Conservation (phyloP, 2,329 filamentous ascomycete species). For the Penicillium corylophilum region DNA sequence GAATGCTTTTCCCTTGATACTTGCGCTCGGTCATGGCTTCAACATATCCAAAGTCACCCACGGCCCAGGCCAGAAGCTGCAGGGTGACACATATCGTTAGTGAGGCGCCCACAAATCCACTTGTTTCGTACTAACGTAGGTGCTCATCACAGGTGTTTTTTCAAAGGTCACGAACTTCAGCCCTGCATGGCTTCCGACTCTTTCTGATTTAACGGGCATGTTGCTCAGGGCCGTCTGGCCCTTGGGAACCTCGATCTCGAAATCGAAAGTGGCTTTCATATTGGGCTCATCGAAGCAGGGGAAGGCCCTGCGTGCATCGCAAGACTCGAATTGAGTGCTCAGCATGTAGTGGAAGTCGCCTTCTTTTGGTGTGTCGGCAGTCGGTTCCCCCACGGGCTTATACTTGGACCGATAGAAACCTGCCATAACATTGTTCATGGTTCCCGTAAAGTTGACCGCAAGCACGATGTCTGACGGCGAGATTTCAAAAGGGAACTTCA, state of each 20-base stretch:
- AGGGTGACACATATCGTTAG: conserved; percentile 39
- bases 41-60: conserved; percentile 95
- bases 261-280: conserved; percentile 92
- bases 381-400: conserved; percentile 71
- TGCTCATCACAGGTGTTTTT: conserved; percentile 85
- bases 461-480: conserved; percentile 67
- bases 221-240: conserved; percentile 90
- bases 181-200: conserved; percentile 65
- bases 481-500: conserved; percentile 73
- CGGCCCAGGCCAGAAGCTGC: conserved; percentile 83
- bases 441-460: conserved; percentile 72
- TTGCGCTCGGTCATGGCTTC: conserved; percentile 85
- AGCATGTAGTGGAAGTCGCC: conserved; percentile 69
- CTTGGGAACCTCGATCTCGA: conserved; percentile 85
- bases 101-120: conserved; percentile 45
- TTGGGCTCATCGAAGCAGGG: conserved; percentile 98
- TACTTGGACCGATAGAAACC: conserved; percentile 95
- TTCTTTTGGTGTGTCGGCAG: conserved; percentile 74
- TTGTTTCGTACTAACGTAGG: conserved; percentile 54
- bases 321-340: conserved; percentile 96
- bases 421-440: conserved; percentile 86
- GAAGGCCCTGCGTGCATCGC: conserved; percentile 90
- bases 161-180: conserved; percentile 73
- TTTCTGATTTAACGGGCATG: conserved; percentile 80
- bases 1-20: conserved; percentile 87